Base-by-base conservation (phyloP, 2,329 filamentous ascomycete genomes). In the Neobulgaria alba region DNA sequence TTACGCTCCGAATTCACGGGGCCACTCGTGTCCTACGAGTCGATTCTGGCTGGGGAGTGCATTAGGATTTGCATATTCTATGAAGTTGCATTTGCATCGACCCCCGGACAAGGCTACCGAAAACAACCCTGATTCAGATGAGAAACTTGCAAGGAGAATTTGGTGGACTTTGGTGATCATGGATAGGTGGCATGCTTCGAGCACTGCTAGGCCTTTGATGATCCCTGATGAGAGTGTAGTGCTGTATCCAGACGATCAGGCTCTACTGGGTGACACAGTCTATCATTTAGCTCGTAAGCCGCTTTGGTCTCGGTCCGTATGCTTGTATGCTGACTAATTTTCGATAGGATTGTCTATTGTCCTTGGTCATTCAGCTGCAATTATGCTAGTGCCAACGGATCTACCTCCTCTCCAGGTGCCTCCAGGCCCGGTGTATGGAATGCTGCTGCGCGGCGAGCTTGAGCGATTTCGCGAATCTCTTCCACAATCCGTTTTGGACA, bases 111-210 rank as follows among this genome's bases (percentile, higher is more conserved):
- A 58, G 18, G 47, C 59, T 12, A 54, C 62, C 3, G 67, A 72
- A 4, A 58, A 65, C 8, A 74, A 80, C 38, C 55, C 65, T 2
- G 77, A 85, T 55, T 73, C 72, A 15, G 75, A 80, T 33, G 75
- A 79, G 36, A 74, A 75, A 14, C 63, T 85, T 3, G 71, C 72
- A 2, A 66, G 79, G 37, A 72, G 79, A 32, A 72, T 80, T 14
- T 87, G 82, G 82, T 85, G 79, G 77, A 75, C 77, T 10, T 63
- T 87, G 23, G 72, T 85, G 33, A 70, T 82, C 47, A 71, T 87
- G 48, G 82, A 87, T 54, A 73, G 81, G 12, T 87, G 80, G 79
- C 77, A 85, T 56, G 78, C 82, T 3, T 71, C 77, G n/a, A 78
- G 76, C 16, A 80, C 73, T 3, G 76, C 74, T 10, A 76, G 71